These are phyloP conservation scores for Hymenoscyphus linearis DNA, from an alignment of 2,329 filamentous ascomycete genomes.

Conservation along the genomic window DNA sequence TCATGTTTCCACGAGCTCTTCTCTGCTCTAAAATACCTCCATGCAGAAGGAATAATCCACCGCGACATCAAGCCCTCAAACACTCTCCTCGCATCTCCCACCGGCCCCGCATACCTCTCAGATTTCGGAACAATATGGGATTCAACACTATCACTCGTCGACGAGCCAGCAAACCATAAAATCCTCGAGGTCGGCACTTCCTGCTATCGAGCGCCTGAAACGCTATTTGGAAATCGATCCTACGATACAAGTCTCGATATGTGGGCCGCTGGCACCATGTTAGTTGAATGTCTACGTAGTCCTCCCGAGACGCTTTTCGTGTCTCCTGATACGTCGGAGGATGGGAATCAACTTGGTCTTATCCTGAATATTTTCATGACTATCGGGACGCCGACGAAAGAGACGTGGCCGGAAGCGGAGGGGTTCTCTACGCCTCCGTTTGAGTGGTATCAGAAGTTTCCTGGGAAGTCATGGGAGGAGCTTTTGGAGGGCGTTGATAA, in stretches of 20 bases:
- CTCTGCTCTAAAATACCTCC: conserved; percentile 63
- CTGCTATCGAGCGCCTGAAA: conserved; percentile 83
- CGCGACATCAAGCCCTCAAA: conserved; percentile 93
- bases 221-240: conserved; percentile 73
- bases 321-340: conserved; percentile 63
- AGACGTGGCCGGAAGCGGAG: conserved; percentile 76
- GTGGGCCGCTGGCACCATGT: conserved; percentile 81
- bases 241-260: conserved; percentile 76
- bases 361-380: conserved; percentile 91
- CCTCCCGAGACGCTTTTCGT: conserved; percentile 68
- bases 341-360: conserved; percentile 86
- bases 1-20: conserved; percentile 63
- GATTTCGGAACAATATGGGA: conserved; percentile 93
- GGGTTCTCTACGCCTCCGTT: conserved; percentile 72
- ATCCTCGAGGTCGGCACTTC: conserved; percentile 93
- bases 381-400: conserved; percentile 75
- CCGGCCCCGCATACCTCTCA: conserved; percentile 71
- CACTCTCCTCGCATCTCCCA: conserved; percentile 62
- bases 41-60: conserved; percentile 75
- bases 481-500: conserved; percentile 59
- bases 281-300: conserved; percentile 64
- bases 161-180: conserved; percentile 64
- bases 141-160: conserved; percentile 44
- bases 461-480: conserved; percentile 59
- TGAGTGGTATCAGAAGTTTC: conserved; percentile 79